Conservation (phyloP, 495 filamentous ascomycete genomes). For the Podospora sp. region DNA sequence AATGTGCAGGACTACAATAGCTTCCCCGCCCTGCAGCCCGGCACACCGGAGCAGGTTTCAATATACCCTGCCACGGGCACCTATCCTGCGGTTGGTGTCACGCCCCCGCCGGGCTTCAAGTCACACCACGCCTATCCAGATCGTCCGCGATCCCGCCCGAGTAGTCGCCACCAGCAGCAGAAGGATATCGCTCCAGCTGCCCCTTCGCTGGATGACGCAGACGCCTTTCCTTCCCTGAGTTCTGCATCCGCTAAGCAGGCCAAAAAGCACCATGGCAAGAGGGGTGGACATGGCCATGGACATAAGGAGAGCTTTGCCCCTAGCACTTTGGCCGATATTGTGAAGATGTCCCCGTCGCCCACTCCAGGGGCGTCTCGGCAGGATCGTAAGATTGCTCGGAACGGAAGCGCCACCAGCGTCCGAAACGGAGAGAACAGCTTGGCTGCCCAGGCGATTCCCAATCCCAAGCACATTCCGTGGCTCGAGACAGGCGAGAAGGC, state of each 20-base stretch:
- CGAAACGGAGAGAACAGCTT: conserved; percentile 74
- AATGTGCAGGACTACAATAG: conserved; percentile 85
- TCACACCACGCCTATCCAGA: conserved; percentile 53
- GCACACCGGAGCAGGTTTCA: conserved; percentile 60
- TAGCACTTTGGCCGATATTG: conserved; percentile 89
- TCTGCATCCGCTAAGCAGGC: conserved; percentile 74
- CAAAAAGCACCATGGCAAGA: conserved; percentile 90
- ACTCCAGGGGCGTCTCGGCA: conserved; percentile 49
- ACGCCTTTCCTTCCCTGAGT: conserved; percentile 93
- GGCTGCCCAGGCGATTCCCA: conserved; percentile 78
- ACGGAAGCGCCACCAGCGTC: conserved; percentile 56
- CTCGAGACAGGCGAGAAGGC: conserved; percentile 88
- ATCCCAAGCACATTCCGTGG: conserved; percentile 94
- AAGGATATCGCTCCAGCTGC: conserved; percentile 67
- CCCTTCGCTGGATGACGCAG: conserved; percentile 86
- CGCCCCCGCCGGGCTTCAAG: conserved; percentile 66
- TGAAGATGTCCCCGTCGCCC: conserved; percentile 88
- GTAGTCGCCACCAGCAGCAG: conserved; percentile 80
- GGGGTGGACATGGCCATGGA: conserved; percentile 72
- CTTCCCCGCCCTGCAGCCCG: conserved; percentile 80
- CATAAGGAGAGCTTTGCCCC: conserved; percentile 70
- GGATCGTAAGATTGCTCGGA: conserved; percentile 55
- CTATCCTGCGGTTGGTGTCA: conserved; percentile 53
- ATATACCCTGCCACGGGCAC: conserved; percentile 56
- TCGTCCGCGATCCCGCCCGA: conserved; percentile 79